Evolutionary conservation across 495 filamentous ascomycete genomes (phyloP).

Genomic region (Penicillium psychrofluorescens): DNA sequence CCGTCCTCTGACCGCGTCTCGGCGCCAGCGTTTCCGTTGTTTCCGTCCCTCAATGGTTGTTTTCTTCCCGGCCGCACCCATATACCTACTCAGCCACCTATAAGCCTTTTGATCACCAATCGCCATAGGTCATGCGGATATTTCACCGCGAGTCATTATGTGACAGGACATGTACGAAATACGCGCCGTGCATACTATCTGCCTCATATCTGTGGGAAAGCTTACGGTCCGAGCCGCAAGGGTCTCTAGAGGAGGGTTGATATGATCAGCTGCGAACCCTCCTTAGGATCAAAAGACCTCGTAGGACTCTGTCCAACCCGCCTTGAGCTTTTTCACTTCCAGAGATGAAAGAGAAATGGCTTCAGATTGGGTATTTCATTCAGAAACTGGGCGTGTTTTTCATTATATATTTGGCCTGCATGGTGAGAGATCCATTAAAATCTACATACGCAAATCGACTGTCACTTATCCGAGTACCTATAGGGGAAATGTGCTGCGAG

Average conservation of each 20-base stretch:
- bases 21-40: too few species aligned
- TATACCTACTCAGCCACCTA: too few species aligned
- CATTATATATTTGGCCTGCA: constrained; percentile 1
- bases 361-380: constrained; percentile 1
- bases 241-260: background rate
- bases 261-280: background rate
- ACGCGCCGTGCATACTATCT: too few species aligned
- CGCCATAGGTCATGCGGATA: too few species aligned
- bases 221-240: constrained; percentile 2
- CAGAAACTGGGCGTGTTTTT: background rate
- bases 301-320: background rate
- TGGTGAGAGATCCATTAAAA: background rate
- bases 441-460: too few species aligned
- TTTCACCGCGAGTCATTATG: too few species aligned
- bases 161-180: too few species aligned
- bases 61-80: too few species aligned
- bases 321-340: background rate
- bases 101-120: too few species aligned
- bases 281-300: too few species aligned
- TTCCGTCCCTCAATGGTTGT: too few species aligned
- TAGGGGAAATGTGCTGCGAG: constrained; percentile 1
- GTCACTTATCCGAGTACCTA: background rate
- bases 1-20: too few species aligned
- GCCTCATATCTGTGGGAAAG: background rate
- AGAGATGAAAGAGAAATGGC: constrained; percentile 1